Percentiles rank a stretch among this genome's conserved stretches.
phyloP scores from a whole-genome alignment of 2,329 filamentous ascomycete genomes.

The Cercospora zeina region DNA sequence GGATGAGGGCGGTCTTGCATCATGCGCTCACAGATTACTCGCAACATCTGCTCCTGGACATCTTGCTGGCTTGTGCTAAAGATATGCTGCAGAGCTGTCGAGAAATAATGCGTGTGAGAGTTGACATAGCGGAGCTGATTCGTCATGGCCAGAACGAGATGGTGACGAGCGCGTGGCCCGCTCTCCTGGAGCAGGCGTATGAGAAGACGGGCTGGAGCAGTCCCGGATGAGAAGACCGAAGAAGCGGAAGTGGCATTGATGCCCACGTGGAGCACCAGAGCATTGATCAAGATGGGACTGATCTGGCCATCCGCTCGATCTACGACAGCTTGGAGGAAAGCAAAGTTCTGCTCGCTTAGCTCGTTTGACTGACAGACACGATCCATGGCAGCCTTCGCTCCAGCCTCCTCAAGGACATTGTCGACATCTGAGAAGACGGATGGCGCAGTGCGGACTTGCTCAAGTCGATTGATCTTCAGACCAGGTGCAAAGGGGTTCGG shows the following conservation, averaged over 20 bases:
- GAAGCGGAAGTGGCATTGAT: constrained; percentile 66
- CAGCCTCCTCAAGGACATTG: constrained; percentile 51
- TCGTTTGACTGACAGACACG: constrained; percentile 44
- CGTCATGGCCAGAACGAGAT: constrained; percentile 77
- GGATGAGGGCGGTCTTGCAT: constrained; percentile 90
- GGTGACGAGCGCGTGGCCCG: constrained; percentile 76
- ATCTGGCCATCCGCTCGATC: constrained; percentile 51
- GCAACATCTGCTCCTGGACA: constrained; percentile 86
- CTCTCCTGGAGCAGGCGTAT: constrained; percentile 75
- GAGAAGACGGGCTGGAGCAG: constrained; percentile 69
- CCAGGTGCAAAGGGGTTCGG: constrained; percentile 72
- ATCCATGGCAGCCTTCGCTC: constrained; percentile 58
- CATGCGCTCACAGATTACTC: constrained; percentile 83
- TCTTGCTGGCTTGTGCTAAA: constrained; percentile 69
- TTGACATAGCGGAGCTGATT: constrained; percentile 93
- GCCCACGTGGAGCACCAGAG: constrained; percentile 80
- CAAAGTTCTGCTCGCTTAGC: constrained; percentile 70
- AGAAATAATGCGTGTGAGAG: constrained; percentile 89
- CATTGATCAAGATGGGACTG: constrained; percentile 66
- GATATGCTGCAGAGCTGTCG: constrained; percentile 76
- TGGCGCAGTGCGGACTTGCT: constrained; percentile 70
- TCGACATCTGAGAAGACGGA: constrained; percentile 64
- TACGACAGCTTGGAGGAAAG: constrained; percentile 73
- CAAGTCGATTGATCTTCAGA: constrained; percentile 72
- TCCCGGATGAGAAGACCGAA: constrained; percentile 63